A percentile compares a stretch with the other conserved stretches of the same genome.
phyloP scores from a whole-genome alignment of 805 yeast species.

The Wickerhamiella australiensis region DNA sequence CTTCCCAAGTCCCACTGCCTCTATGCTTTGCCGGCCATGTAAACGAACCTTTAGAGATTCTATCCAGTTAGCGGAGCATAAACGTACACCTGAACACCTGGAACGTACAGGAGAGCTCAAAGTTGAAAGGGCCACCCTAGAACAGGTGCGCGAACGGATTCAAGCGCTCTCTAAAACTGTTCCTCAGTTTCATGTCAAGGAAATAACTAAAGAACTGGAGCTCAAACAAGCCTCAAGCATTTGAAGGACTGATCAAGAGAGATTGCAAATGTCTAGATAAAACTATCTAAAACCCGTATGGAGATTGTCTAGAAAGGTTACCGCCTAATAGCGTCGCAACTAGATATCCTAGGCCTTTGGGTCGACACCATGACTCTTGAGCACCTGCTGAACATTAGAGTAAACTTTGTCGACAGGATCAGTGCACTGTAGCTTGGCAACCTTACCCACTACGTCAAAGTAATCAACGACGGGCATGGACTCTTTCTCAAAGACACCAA shows the following conservation, averaged over 20 bases:
- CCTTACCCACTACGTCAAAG: constrained; percentile 58
- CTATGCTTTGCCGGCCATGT: constrained; percentile 57
- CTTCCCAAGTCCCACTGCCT: too few species aligned
- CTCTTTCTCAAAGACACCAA: constrained; percentile 72
- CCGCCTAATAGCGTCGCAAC: too few species aligned
- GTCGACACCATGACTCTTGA: constrained; percentile 32
- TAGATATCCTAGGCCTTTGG: neutral
- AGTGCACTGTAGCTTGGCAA: constrained; percentile 68
- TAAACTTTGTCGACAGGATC: constrained; percentile 72
- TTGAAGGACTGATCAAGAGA: too few species aligned
- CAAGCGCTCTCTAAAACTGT: constrained; percentile 26
- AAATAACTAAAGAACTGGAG: neutral
- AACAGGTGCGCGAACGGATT: constrained; percentile 37
- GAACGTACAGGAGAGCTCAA: constrained; percentile 28
- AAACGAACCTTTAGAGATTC: constrained; percentile 72
- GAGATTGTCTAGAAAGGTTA: too few species aligned
- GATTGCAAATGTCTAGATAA: too few species aligned
- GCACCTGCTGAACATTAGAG: constrained; percentile 50
- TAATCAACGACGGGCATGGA: constrained; percentile 89
- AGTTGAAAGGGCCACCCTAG: constrained; percentile 35
- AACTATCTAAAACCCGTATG: too few species aligned
- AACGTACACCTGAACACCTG: constrained; percentile 56
- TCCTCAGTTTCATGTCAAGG: constrained; percentile 1
- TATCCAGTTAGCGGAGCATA: constrained; percentile 68
- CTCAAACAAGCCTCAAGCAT: neutral